Evolutionary conservation across 192 early-diverging fungal genomes (phyloP).

Genomic region (Ramicandelaber brevisporus): DNA sequence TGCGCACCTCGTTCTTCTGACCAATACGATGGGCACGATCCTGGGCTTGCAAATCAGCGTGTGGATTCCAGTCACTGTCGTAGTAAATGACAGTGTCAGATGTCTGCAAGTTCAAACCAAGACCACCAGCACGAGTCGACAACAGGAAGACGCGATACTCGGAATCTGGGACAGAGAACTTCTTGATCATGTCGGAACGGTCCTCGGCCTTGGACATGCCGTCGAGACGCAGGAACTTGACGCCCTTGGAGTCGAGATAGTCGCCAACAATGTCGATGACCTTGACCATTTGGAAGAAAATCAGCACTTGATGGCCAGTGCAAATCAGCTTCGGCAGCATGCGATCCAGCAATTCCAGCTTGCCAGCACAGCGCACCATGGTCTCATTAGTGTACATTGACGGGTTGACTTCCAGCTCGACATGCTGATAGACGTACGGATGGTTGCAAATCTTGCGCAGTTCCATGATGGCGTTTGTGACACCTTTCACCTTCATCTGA

Average conservation of each 20-base stretch:
- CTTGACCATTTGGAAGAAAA: constrained; percentile 67
- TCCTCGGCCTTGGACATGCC: constrained; percentile 80
- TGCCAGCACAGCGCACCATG: constrained; percentile 68
- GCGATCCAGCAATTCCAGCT: constrained; percentile 90
- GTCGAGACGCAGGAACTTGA: constrained; percentile 60
- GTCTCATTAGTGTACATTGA: constrained; percentile 34
- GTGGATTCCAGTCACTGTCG: constrained; percentile 98
- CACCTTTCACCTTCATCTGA: constrained; percentile 27
- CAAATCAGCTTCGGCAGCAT: constrained; percentile 72
- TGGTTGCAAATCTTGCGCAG: constrained; percentile 97
- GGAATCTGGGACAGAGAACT: constrained; percentile 62
- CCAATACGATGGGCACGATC: constrained; percentile 99
- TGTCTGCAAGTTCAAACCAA: constrained; percentile 86
- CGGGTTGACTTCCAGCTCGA: constrained; percentile 65
- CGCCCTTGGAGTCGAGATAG: constrained; percentile 51
- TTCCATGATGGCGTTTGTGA: constrained; percentile 97
- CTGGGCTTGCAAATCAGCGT: constrained; percentile 95
- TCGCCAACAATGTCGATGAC: constrained; percentile 97
- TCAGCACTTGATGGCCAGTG: constrained; percentile 51
- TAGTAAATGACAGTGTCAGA: constrained; percentile 97
- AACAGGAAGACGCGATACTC: constrained; percentile 72
- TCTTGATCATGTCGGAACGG: constrained; percentile 44
- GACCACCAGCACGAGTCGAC: constrained; percentile 86
- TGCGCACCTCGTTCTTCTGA: constrained; percentile 91
- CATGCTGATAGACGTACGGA: constrained; percentile 88